Base-by-base conservation (phyloP, 495 filamentous ascomycete genomes). In the Alectoria sarmentosa region DNA sequence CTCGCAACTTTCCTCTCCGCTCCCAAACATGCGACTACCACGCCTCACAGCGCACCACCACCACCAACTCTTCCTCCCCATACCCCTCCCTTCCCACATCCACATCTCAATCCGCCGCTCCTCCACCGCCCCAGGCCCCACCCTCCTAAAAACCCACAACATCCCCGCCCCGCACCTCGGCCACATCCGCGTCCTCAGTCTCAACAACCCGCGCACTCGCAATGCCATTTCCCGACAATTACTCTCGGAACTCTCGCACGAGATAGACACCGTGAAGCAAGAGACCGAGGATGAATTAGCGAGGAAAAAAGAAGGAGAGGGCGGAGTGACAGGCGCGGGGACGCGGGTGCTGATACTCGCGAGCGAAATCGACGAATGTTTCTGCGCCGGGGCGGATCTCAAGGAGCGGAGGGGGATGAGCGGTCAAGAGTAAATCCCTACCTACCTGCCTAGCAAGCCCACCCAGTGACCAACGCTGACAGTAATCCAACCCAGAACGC, bases 301-400 rank as follows among this genome's bases (percentile, higher is more conserved):
- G 4, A 68, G 69, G 30, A 72, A 64, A 15, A 68, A 72, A 0
- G 72, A 64, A 15, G 69, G 72, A 0, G 75, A 74, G 11, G 77
- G 76, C 3, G 63, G 73, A 4, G 75, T 75, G 37, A 26, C 79
- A 48, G 77, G 73, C n/a, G 76, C 77, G 0, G 78, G 79, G 0
- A 96, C 92, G 13, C 77, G 94, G 52, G 91, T 87, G 1, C 69
- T 98, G 69, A 83, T 98, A 26, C 65, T 98, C 3, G 87, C 87
- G 17, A 91, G 87, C 67, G 89, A 88, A 10, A 78, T 88, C 23
- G 90, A 96, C 49, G 78, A 82, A 4, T 85, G 84, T 61, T 98
- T 98, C 76, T 98, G 93, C 76, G 91, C 95, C 0, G 94, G 94
- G 38, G 94, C 94, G 2, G 93, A 98, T 69, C 74, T 98, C 64